Percentiles rank a stretch among this genome's conserved stretches.
phyloP scores from a whole-genome alignment of 345 rosid species.

The Dipteronia sinensis region DNA sequence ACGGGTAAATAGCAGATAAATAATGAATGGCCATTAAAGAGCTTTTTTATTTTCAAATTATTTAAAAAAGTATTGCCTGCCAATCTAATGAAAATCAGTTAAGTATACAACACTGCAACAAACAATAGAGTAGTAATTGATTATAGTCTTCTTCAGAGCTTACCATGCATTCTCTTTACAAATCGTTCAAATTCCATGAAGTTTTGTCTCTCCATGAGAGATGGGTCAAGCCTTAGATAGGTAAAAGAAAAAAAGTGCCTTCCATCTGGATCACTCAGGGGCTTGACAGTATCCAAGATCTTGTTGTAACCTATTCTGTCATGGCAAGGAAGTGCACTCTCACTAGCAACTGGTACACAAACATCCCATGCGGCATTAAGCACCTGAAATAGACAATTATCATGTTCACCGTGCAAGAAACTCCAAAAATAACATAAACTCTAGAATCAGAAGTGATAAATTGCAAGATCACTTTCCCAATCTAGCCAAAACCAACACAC shows the following conservation, averaged over 20 bases:
- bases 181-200: constrained; percentile 74
- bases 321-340: constrained; percentile 75
- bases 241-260: constrained; percentile 75
- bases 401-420: constrained; percentile 1
- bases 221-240: constrained; percentile 70
- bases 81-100: background rate
- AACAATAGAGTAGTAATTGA: background rate
- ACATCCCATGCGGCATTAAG: constrained; percentile 93
- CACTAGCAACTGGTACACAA: constrained; percentile 56
- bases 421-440: background rate
- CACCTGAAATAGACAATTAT: constrained; percentile 53
- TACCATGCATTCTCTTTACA: constrained; percentile 94
- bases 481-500: background rate
- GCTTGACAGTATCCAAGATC: constrained; percentile 74
- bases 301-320: constrained; percentile 75
- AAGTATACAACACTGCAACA: background rate
- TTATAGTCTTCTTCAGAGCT: background rate
- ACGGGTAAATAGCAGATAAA: background rate
- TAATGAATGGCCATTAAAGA: too few species aligned
- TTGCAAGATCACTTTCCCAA: constrained; percentile 4
- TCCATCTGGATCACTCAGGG: constrained; percentile 80
- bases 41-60: too few species aligned
- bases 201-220: constrained; percentile 81
- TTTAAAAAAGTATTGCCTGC: background rate
- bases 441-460: background rate